Base-by-base conservation (phyloP, 2,329 filamentous ascomycete species). In the Dactylellina sp. region DNA sequence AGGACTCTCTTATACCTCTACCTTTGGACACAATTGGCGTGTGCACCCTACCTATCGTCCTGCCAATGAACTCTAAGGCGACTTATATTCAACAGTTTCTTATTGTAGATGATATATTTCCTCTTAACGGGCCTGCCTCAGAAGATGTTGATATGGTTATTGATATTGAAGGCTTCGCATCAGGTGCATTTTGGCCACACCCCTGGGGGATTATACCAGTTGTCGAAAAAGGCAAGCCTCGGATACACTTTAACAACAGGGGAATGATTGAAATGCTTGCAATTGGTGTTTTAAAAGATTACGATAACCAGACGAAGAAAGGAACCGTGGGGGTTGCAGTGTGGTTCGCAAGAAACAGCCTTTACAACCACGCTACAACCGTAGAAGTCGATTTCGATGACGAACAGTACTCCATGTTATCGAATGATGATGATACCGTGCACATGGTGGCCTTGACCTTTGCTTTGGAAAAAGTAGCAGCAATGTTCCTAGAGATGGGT, bases 381-480 rank as follows among this genome's bases (percentile, higher is more conserved):
- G 50, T 72, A 2, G 68, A 72, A 5, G 28, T 72, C 1, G 52
- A 72, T 32, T 60, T 72, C 24, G 35, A 14, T 4, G 59, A 65
- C n/a, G 16, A 28, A 1, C 68, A 72, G 20, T 72, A 60, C 16
- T 16, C 50, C 16, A 53, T 60, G 52, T 20, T 64, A 2, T 25
- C 37, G 6, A 24, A 37, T 2, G 49, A 55, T 7, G 44, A 72
- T 18, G 68, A 72, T 22, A 55, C 52, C 6, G 53, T 72, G 1
- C 68, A 72, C n/a, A 60, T 72, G 68, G 60, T 72, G 1, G 68
- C 68, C 2, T 50, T 72, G 25, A 72, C 60, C 2, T 72, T 64
- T 35, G 68, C 60, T 11, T 12, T 72, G 7, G 68, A 72, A 24
- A 72, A 72, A 18, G 25, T 64, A 18, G 52, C 59, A 11, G 44